Conservation (phyloP, 2,329 filamentous ascomycete genomes). For the Aspergillus ustus region DNA sequence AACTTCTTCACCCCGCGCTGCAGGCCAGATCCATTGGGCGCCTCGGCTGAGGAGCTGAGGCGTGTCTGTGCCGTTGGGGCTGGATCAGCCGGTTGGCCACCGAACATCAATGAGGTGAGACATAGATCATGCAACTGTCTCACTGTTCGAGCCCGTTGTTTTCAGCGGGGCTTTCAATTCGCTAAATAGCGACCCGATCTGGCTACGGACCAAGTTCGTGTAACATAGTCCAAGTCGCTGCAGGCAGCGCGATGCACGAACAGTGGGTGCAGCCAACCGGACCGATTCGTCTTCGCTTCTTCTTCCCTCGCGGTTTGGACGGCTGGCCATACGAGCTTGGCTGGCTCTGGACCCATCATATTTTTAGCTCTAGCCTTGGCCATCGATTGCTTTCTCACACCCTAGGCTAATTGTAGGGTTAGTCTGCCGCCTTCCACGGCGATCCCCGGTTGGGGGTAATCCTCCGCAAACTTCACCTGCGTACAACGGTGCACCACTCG, state of each 20-base stretch:
- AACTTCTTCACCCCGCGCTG: background rate
- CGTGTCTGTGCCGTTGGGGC: background rate
- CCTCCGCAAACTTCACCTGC: background rate
- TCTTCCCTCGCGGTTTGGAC: background rate
- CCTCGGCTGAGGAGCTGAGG: background rate
- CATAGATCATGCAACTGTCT: background rate
- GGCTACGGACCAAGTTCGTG: background rate
- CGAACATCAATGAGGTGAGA: background rate
- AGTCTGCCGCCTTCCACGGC: background rate
- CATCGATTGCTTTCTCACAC: too few species aligned
- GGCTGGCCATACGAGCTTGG: too few species aligned
- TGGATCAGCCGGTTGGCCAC: background rate
- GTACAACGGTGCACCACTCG: background rate
- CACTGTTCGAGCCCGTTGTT: background rate
- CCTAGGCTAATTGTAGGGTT: background rate
- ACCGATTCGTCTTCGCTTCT: background rate
- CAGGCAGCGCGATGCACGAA: background rate
- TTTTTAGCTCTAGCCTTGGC: background rate
- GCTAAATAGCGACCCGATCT: background rate
- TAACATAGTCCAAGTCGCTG: background rate
- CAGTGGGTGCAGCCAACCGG: background rate
- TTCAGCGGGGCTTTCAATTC: background rate
- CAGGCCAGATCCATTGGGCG: background rate
- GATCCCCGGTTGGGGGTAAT: background rate
- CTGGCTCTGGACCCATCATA: background rate